Conservation (phyloP, 2,329 filamentous ascomycete species). For the Ophiocordyceps unilateralis region DNA sequence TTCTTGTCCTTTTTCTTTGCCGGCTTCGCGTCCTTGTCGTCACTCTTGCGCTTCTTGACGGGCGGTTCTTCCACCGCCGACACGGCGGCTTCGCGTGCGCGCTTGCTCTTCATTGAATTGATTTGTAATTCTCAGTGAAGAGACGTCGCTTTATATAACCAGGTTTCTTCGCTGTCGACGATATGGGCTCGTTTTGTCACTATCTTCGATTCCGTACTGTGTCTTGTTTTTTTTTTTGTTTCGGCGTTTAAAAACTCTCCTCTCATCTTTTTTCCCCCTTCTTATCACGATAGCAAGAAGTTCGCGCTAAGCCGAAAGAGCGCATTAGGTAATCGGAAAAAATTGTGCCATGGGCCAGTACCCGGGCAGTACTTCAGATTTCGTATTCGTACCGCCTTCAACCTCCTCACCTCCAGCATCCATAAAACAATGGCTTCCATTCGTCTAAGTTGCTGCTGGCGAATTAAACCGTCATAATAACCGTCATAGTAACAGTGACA, state of each 20-base stretch:
- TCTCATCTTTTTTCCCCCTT: neutral
- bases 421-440: constrained; percentile 1
- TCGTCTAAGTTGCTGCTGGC: constrained; percentile 6
- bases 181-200: too few relatives aligned
- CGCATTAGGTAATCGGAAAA: neutral
- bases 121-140: neutral
- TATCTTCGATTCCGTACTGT: neutral
- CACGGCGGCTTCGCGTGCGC: constrained; percentile 16
- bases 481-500: constrained; percentile 5
- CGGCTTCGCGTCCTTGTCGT: constrained; percentile 10
- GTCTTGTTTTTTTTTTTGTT: neutral
- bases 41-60: constrained; percentile 20
- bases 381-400: neutral
- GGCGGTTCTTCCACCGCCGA: constrained; percentile 9
- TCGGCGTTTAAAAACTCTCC: too few relatives aligned
- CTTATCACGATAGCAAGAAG: neutral
- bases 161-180: neutral
- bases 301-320: neutral
- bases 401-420: neutral
- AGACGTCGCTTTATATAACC: constrained; percentile 2
- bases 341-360: neutral
- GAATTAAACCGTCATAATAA: constrained; percentile 4
- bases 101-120: constrained; percentile 20
- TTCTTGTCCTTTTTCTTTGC: constrained; percentile 14
- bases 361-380: too few relatives aligned